These are phyloP conservation scores for Ophiostoma montium DNA, from an alignment of 2,329 filamentous ascomycete genomes.

Conservation along the genomic window DNA sequence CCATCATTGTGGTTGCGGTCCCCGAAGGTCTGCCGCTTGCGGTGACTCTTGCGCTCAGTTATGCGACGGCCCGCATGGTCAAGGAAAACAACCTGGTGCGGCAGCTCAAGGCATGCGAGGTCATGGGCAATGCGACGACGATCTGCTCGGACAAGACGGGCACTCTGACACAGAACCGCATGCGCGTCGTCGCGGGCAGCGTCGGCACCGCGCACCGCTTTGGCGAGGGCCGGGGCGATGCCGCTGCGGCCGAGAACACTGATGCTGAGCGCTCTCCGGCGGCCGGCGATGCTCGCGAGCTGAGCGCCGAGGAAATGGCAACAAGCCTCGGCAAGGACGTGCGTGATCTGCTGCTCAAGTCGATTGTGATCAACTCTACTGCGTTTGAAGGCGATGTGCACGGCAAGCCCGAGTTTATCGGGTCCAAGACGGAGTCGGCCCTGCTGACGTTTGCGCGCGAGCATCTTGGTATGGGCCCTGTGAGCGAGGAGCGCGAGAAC, in stretches of 20 bases:
- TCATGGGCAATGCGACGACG: conserved; percentile 54
- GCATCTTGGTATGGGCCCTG: conserved; percentile 50
- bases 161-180: conserved; percentile 54
- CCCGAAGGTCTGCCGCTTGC: conserved; percentile 65
- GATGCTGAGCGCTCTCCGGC: background rate
- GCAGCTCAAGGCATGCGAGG: conserved; percentile 64
- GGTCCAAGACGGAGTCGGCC: conserved; percentile 66
- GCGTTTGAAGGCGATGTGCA: conserved; percentile 65
- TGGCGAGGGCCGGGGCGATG: conserved; percentile 23
- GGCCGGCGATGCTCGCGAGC: conserved; percentile 16
- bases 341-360: conserved; percentile 42
- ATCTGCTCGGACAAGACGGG: conserved; percentile 58
- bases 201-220: conserved; percentile 43
- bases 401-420: conserved; percentile 51
- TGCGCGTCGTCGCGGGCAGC: conserved; percentile 50
- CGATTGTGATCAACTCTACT: conserved; percentile 54
- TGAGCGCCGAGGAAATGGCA: conserved; percentile 32
- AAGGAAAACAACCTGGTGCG: conserved; percentile 66
- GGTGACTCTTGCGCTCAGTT: conserved; percentile 63
- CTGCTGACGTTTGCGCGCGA: conserved; percentile 55
- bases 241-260: conserved; percentile 8
- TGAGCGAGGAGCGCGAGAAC: conserved; percentile 45
- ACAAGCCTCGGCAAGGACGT: conserved; percentile 30
- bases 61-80: conserved; percentile 64
- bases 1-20: conserved; percentile 67